Base-by-base conservation (phyloP, 176 grass and related monocot species). In the Aechmea fasciata region DNA sequence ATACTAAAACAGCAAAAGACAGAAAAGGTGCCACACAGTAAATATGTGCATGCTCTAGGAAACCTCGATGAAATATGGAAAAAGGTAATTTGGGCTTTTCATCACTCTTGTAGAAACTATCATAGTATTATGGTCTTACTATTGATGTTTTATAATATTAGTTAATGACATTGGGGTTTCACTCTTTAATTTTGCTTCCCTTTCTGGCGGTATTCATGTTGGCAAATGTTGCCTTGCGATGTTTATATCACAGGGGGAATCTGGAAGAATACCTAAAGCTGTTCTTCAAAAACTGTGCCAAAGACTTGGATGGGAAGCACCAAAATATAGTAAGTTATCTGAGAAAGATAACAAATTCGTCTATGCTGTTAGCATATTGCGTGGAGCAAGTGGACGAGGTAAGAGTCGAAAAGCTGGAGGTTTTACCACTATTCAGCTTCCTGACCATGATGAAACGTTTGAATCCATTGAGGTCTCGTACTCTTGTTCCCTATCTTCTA, bases 61-160 rank as follows among this genome's bases (percentile, higher is more conserved):
- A 96, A 80, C 72, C 84, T 96, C 80, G 93, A 96, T 72, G 88
- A 96, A 41, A 83, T 96, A 64, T 96, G 92, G 93, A 96, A 87
- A 77, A 91, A 96, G 88, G 93, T 86, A 50, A 65, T 52, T 23
- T 70, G 65, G 67, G 49, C 74, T 64, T 73, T 25, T 29, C 64
- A 26, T 52, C 52, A 11, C 29, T 20, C 71, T 73, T 55, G 22
- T 68, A 69, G 55, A 47, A 73, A 70, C 14, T 72, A 23, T 71
- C 65, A 47, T 47, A 17, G 65, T 15, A 67, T 15, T 14, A 19
- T 8, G 54, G 54, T 59, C 5, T 55, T 14, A 55, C 12, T 55
- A n/a, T 17, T 41, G 33, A 41, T 41, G 33, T 7, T 41, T 41
- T 41, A 7, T 41, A 41, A 41, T 41, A 41, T 41, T 41, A 41